These are phyloP conservation scores for Poa annua DNA, from an alignment of 176 grass and related monocot genomes.

Conservation along the genomic window DNA sequence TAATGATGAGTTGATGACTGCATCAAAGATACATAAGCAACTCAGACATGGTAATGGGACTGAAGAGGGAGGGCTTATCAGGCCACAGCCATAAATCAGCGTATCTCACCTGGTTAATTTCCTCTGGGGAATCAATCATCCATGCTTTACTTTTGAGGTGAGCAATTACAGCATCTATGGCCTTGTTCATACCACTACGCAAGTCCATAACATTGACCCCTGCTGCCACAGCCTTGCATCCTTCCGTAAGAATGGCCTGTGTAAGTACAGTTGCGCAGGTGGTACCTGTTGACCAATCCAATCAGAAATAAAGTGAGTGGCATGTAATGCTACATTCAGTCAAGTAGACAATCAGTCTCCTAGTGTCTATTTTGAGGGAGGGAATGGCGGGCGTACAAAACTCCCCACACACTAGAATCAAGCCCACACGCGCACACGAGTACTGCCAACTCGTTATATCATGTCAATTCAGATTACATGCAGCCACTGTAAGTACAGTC, in stretches of 20 bases:
- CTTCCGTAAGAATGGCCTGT: conserved; percentile 90
- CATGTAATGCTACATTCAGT: conserved; percentile 1
- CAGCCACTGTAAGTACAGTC: neutral
- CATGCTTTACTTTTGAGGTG: conserved; percentile 81
- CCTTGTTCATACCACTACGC: conserved; percentile 83
- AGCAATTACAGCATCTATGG: conserved; percentile 63
- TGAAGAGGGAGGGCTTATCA: neutral
- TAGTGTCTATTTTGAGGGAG: neutral
- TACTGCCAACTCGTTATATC: neutral
- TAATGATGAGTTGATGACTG: conserved; percentile 19
- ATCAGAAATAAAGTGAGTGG: conserved; percentile 32
- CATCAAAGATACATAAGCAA: conserved; percentile 33
- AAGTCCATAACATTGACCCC: conserved; percentile 94
- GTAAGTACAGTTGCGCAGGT: conserved; percentile 94
- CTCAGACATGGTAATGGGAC: conserved; percentile 5
- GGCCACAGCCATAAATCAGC: neutral
- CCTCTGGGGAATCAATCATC: conserved; percentile 81
- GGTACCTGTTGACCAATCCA: conserved; percentile 63
- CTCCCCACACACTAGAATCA: neutral
- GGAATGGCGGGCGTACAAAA: neutral
- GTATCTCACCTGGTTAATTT: conserved; percentile 82
- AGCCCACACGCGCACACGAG: neutral
- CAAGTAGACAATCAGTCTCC: neutral
- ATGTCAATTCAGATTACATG: neutral
- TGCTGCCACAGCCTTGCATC: conserved; percentile 87